A percentile compares a stretch with the other conserved stretches of the same genome.
phyloP scores from a whole-genome alignment of 768 basidiomycete genomes.

The Sporobolomyces phaffii region DNA sequence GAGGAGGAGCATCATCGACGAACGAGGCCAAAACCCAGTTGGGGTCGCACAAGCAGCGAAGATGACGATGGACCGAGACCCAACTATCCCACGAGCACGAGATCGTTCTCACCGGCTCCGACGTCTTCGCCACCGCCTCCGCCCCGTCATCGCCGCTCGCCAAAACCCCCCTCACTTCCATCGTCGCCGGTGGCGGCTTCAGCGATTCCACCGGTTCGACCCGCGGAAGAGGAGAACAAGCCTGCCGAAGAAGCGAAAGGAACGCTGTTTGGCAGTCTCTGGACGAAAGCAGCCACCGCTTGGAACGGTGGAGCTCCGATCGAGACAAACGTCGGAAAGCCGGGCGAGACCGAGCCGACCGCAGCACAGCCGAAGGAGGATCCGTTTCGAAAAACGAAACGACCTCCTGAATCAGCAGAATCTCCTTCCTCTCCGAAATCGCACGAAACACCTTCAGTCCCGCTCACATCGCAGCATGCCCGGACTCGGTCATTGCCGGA shows the following conservation, averaged over 20 bases:
- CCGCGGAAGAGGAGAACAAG: background rate
- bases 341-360: background rate
- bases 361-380: background rate
- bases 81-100: background rate
- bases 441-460: background rate
- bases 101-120: background rate
- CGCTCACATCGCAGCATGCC: background rate
- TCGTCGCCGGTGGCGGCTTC: background rate
- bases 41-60: background rate
- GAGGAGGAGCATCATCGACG: background rate
- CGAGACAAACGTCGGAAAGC: background rate
- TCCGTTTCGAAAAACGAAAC: background rate
- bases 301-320: background rate
- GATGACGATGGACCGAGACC: background rate
- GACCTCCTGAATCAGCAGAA: background rate
- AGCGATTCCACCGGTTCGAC: background rate
- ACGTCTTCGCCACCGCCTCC: background rate
- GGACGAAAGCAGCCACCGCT: constrained; percentile 9
- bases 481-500: background rate
- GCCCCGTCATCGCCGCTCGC: background rate
- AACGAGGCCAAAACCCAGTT: constrained; percentile 2
- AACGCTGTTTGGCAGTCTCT: constrained; percentile 5
- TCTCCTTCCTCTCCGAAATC: background rate
- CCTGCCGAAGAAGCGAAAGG: background rate
- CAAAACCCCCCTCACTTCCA: background rate